Percentiles rank a stretch among this genome's conserved stretches.
Evolutionary conservation across 2,329 filamentous ascomycete genomes (phyloP).

Genomic region (Fusarium sp.): DNA sequence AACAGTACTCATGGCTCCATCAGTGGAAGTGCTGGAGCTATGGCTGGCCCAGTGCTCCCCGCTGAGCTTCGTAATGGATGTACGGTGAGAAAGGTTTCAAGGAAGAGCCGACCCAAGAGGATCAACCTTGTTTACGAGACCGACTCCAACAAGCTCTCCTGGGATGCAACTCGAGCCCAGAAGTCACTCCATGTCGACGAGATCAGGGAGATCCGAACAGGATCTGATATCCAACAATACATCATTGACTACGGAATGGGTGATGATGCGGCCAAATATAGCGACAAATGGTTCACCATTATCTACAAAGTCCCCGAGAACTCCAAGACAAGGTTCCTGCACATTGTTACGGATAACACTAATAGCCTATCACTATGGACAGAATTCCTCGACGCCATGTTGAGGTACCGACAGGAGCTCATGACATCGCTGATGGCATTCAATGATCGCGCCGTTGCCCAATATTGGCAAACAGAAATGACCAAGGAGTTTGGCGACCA

Average conservation of each 20-base stretch:
- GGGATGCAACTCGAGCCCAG: conserved; percentile 82
- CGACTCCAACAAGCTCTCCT: conserved; percentile 86
- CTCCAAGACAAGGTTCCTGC: conserved; percentile 86
- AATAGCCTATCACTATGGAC: conserved; percentile 84
- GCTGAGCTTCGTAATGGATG: conserved; percentile 83
- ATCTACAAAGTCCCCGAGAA: conserved; percentile 85
- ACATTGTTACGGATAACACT: conserved; percentile 83
- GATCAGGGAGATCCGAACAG: conserved; percentile 89
- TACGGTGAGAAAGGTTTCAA: conserved; percentile 83
- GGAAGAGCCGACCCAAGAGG: conserved; percentile 78
- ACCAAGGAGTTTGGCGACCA: conserved; percentile 71
- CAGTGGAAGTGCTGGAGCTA: conserved; percentile 58
- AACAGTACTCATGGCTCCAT: conserved; percentile 64
- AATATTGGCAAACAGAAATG: conserved; percentile 91
- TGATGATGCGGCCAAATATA: conserved; percentile 60
- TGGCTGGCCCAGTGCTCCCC: conserved; percentile 80
- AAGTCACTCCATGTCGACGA: conserved; percentile 96
- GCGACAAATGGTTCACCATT: conserved; percentile 88
- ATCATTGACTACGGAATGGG: conserved; percentile 83
- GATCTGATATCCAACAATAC: conserved; percentile 88
- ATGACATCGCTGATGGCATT: conserved; percentile 92
- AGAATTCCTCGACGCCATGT: conserved; percentile 84
- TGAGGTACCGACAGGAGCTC: conserved; percentile 86
- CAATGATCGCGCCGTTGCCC: conserved; percentile 82
- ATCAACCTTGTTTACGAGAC: conserved; percentile 81